Conservation (phyloP, 2,329 filamentous ascomycete genomes). For the Myotisia sp. region DNA sequence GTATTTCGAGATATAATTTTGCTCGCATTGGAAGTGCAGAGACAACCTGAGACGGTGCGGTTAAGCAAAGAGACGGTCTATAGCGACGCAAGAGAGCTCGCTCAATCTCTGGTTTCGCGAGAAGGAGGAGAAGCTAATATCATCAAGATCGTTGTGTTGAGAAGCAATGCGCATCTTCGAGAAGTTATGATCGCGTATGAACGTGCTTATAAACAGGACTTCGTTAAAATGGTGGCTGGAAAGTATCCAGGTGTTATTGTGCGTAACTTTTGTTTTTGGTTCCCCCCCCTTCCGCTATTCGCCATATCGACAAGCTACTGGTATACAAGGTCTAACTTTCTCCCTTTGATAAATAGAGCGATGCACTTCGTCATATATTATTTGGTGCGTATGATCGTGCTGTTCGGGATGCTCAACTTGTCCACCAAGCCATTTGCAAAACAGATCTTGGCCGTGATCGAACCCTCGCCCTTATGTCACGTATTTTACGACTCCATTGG, state of each 20-base stretch:
- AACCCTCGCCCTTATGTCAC: conserved; percentile 72
- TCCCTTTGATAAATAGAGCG: conserved; percentile 47
- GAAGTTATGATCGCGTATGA: conserved; percentile 71
- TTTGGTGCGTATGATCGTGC: conserved; percentile 95
- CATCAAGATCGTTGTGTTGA: conserved; percentile 66
- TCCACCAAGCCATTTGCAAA: conserved; percentile 76
- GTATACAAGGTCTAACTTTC: conserved; percentile 6
- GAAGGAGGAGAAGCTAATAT: conserved; percentile 79
- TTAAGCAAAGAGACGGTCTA: conserved; percentile 48
- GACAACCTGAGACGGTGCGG: conserved; percentile 68
- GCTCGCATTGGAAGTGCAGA: conserved; percentile 63
- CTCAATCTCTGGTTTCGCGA: conserved; percentile 52
- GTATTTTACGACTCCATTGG: conserved; percentile 86
- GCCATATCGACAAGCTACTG: no score
- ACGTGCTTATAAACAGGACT: conserved; percentile 58
- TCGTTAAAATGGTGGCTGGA: conserved; percentile 70
- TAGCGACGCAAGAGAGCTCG: conserved; percentile 59
- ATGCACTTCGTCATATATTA: conserved; percentile 85
- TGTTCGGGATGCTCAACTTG: conserved; percentile 76
- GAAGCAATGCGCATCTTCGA: conserved; percentile 67
- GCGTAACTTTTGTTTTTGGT: conserved; percentile 32
- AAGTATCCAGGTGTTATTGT: conserved; percentile 90
- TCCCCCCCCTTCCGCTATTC: conserved; percentile 3
- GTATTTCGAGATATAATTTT: conserved; percentile 88
- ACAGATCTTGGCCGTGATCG: conserved; percentile 58